These are phyloP conservation scores for Fusarium sp. DNA, from an alignment of 2,329 filamentous ascomycete species.

Conservation along the genomic window DNA sequence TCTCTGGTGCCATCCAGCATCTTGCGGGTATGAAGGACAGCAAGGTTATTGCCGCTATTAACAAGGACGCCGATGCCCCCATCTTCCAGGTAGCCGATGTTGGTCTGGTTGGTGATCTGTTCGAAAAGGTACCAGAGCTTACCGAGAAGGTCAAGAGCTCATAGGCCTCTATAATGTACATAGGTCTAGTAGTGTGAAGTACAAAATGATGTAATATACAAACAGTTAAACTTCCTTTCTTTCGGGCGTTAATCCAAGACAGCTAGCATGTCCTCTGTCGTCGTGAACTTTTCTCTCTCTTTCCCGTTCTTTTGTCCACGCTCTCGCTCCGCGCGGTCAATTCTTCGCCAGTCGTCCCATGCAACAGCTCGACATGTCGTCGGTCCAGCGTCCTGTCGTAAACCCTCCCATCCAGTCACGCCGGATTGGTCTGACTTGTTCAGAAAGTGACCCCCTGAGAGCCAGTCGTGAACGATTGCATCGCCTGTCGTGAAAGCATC, in stretches of 20 bases:
- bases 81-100: slow-evolving; percentile 99
- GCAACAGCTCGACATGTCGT: slow-evolving; percentile 72
- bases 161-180: slow-evolving; percentile 46
- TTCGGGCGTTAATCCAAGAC: slow-evolving; percentile 55
- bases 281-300: slow-evolving; percentile 77
- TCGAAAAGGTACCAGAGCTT: slow-evolving; percentile 94
- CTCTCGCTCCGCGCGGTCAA: slow-evolving; percentile 81
- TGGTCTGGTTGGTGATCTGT: slow-evolving; percentile 93
- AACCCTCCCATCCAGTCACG: slow-evolving; percentile 78
- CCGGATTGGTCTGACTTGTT: slow-evolving; percentile 10
- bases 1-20: slow-evolving; percentile 97
- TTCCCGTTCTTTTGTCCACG: slow-evolving; percentile 77
- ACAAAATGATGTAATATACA: slow-evolving; percentile 46
- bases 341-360: slow-evolving; percentile 87
- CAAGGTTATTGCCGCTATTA: slow-evolving; percentile 98
- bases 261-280: slow-evolving; percentile 67
- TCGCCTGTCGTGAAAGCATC: slow-evolving; percentile 94
- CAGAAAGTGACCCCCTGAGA: slow-evolving; percentile 57
- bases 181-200: slow-evolving; percentile 23
- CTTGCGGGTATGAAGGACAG: slow-evolving; percentile 99
- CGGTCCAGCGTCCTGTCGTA: slow-evolving; percentile 69
- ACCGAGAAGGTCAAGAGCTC: slow-evolving; percentile 89
- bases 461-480: slow-evolving; percentile 84
- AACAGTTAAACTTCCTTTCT: slow-evolving; percentile 41
- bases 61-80: slow-evolving; percentile 96